Evolutionary conservation across 179 eudicot genomes (phyloP).

Genomic region (Heliamphora pulchella): DNA sequence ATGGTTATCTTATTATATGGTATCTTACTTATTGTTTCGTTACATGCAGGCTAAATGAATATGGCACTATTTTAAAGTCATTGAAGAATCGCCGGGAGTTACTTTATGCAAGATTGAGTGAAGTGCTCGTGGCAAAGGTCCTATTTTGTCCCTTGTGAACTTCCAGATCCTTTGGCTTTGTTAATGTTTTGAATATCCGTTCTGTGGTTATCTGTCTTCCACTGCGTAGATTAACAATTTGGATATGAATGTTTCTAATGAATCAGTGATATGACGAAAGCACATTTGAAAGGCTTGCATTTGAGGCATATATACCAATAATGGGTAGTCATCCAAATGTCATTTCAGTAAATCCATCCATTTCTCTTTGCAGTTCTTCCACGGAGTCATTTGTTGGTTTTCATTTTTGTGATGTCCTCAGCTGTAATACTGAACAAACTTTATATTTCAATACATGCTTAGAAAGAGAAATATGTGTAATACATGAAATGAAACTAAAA

Average conservation of each 20-base stretch:
- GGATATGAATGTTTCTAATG: neutral
- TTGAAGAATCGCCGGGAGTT: slow-evolving; percentile 59
- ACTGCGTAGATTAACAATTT: neutral
- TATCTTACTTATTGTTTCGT: neutral
- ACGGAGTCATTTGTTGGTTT: neutral
- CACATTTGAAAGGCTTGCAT: neutral
- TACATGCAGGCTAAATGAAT: slow-evolving; percentile 66
- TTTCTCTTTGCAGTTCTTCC: neutral
- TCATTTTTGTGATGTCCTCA: neutral
- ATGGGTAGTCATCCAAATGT: neutral
- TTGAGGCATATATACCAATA: neutral
- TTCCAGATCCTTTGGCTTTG: neutral
- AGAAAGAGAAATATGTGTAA: too few species aligned
- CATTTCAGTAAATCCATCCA: neutral
- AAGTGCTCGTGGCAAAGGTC: slow-evolving; percentile 73
- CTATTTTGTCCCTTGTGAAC: slow-evolving; percentile 10
- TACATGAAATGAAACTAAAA: too few species aligned
- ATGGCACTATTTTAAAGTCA: slow-evolving; percentile 51
- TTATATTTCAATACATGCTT: too few species aligned
- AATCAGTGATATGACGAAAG: neutral
- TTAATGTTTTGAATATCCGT: neutral
- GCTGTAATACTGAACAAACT: neutral
- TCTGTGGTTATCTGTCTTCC: neutral
- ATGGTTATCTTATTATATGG: neutral
- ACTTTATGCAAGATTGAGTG: slow-evolving; percentile 53